These are phyloP conservation scores for Zygotorulaspora danielsina DNA, from an alignment of 805 yeast species.

Conservation along the genomic window DNA sequence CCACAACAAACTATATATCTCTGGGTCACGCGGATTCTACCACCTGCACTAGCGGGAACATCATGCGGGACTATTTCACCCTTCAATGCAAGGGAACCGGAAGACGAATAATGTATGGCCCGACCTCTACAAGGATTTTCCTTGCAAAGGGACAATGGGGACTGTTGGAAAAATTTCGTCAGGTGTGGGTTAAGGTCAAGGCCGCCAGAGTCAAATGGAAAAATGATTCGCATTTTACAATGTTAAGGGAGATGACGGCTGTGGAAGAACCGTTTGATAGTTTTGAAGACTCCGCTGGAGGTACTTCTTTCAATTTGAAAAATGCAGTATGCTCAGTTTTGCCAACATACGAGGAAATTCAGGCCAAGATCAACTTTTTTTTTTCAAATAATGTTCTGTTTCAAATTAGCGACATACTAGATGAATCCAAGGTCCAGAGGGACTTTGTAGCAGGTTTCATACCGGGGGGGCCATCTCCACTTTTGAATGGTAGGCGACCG, in stretches of 20 bases:
- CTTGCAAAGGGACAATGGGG: conserved; percentile 18
- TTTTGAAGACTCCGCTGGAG: conserved; percentile 7
- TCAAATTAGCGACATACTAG: conserved; percentile 14
- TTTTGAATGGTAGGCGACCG: conserved; percentile 3
- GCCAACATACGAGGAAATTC: conserved; percentile 21
- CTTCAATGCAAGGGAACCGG: conserved; percentile 25
- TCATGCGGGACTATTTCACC: conserved; percentile 12
- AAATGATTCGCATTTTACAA: conserved; percentile 12
- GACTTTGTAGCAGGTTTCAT: conserved; percentile 21
- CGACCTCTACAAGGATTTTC: conserved; percentile 29
- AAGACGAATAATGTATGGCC: conserved; percentile 28
- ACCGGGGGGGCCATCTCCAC: conserved; percentile 6
- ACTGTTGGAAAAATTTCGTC: conserved; percentile 19
- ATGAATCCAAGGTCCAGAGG: conserved; percentile 20
- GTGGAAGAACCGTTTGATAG: conserved; percentile 10
- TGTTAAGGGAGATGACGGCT: conserved; percentile 18
- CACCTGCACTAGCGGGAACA: not conserved
- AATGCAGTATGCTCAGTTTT: conserved; percentile 13
- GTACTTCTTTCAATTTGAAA: conserved; percentile 2
- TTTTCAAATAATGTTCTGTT: conserved; percentile 17
- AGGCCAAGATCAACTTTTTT: conserved; percentile 11
- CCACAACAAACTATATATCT: not conserved
- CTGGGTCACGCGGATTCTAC: not conserved
- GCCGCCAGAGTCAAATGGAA: conserved; percentile 26
- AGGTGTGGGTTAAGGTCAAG: conserved; percentile 28